Conservation (phyloP, 371 early-diverging fungal genomes). For the Aphelidium insulamus region DNA sequence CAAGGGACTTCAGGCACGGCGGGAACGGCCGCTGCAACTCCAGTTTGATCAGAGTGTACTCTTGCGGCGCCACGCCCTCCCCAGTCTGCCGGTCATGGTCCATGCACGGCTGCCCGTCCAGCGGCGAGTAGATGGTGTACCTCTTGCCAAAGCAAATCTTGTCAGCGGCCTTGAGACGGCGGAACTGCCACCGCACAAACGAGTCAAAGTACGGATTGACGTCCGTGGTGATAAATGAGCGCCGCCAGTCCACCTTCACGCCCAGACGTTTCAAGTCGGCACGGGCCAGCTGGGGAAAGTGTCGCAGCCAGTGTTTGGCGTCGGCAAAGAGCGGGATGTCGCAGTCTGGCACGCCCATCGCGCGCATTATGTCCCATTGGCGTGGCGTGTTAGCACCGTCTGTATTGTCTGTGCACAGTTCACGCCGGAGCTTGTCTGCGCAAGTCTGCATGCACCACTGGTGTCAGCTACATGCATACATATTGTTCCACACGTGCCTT, state of each 20-base stretch:
- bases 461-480: too few species aligned
- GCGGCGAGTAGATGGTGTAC: slow-evolving; percentile 93
- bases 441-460: too few species aligned
- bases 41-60: slow-evolving; percentile 86
- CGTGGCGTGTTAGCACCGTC: too few species aligned
- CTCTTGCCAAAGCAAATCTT: slow-evolving; percentile 96
- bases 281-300: slow-evolving; percentile 84
- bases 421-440: too few species aligned
- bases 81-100: slow-evolving; percentile 98
- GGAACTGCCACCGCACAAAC: slow-evolving; percentile 99
- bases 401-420: too few species aligned
- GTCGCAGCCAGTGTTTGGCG: slow-evolving; percentile 83
- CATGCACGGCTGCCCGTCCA: slow-evolving; percentile 98
- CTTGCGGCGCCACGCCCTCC: slow-evolving; percentile 93
- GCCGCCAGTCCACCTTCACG: slow-evolving; percentile 90
- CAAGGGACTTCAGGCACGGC: slow-evolving; percentile 22
- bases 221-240: slow-evolving; percentile 98
- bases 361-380: slow-evolving; percentile 92
- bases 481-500: slow-evolving; percentile 53
- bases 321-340: slow-evolving; percentile 93
- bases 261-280: slow-evolving; percentile 72
- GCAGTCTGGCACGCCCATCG: slow-evolving; percentile 64
- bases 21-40: slow-evolving; percentile 46
- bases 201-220: slow-evolving; percentile 98
- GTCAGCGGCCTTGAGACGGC: slow-evolving; percentile 49